Evolutionary conservation across 805 yeast genomes (phyloP), one percentile per base, ranked within the genome.

Genomic region (Ogataea angusta): DNA sequence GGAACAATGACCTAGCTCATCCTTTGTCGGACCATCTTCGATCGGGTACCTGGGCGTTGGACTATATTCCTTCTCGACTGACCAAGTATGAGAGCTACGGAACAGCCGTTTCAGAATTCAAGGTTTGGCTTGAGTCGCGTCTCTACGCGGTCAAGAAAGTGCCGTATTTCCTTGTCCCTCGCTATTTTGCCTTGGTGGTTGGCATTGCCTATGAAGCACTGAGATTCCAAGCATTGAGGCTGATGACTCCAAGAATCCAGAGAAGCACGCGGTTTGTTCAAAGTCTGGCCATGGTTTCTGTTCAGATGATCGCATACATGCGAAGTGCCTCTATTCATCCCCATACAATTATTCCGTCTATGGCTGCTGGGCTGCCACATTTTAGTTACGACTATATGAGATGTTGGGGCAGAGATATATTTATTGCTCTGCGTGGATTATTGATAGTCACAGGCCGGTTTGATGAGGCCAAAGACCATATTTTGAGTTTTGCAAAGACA

Each of bases 401-500:
- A 62, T 88, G 96, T 60, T 91, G 99, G 99, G 99, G 99, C 16
- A 76, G 99, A 57, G 99, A 91, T 63, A 95, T 89, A 1, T 93
- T 93, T 59, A 83, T 91, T 33, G 76, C 96, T 0, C 71, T 85
- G 30, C 70, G 96, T 46, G 99, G 99, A 0, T 69, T 91, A 35
- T 64, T 89, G 41, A 66, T 89, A 17, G 81, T 85, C 1, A 76
- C 96, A 0, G 90, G 84, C 9, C 71, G 98, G 40, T 79, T 60
- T 56, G 86, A 83, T 1, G 88, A 81, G 32, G 97, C 97, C 1
- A 82, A 74, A 54, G 59, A 65, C 28, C 99, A 91, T 59, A 87
- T 91, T 45, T 64, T 90, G 34, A 85, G 83, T 7, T 91, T 89
- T 68, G 98, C 95, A 0, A 76, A 85, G 48, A 91, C 97, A 4